A percentile compares a stretch with the other conserved stretches of the same genome.
These are phyloP conservation scores for Epicoccum sorghinum DNA, from an alignment of 2,329 filamentous ascomycete genomes.

Conservation along the genomic window DNA sequence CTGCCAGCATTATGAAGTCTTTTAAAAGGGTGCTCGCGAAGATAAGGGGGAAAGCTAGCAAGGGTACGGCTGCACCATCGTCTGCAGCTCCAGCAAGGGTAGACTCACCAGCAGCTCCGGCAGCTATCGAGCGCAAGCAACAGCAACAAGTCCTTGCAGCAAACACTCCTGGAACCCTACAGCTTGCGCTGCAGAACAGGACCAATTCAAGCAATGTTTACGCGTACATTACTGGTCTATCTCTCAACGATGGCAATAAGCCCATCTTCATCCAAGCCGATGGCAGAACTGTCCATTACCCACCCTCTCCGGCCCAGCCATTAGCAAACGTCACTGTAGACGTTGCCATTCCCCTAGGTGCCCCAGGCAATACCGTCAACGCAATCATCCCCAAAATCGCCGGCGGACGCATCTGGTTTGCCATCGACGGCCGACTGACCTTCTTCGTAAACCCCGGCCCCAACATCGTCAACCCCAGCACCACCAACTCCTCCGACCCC, in stretches of 20 bases:
- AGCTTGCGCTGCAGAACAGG: slow-evolving; percentile 69
- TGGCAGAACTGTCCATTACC: slow-evolving; percentile 69
- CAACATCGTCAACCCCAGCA: slow-evolving; percentile 75
- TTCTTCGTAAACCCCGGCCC: slow-evolving; percentile 76
- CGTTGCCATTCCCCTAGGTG: slow-evolving; percentile 68
- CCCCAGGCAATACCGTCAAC: slow-evolving; percentile 63
- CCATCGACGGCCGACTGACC: slow-evolving; percentile 63
- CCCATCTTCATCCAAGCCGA: slow-evolving; percentile 70
- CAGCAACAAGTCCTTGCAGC: slow-evolving; percentile 36
- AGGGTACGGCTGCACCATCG: neutral
- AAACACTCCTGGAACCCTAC: slow-evolving; percentile 53
- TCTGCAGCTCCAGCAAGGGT: neutral
- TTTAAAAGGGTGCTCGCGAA: slow-evolving; percentile 37
- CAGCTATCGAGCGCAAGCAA: slow-evolving; percentile 8
- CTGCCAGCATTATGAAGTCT: slow-evolving; percentile 31
- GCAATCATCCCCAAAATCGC: slow-evolving; percentile 73
- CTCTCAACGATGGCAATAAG: slow-evolving; percentile 64
- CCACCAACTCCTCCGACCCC: slow-evolving; percentile 65
- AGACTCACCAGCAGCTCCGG: slow-evolving; percentile 5
- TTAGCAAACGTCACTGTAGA: slow-evolving; percentile 61
- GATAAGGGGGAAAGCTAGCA: slow-evolving; percentile 23
- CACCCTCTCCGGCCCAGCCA: slow-evolving; percentile 61
- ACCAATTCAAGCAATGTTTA: slow-evolving; percentile 66
- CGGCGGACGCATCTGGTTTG: slow-evolving; percentile 76
- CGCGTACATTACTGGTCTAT: slow-evolving; percentile 73